A percentile compares a stretch with the other conserved stretches of the same genome.
phyloP scores from a whole-genome alignment of 305 asterid genomes.

The Stenogyne calaminthoides region DNA sequence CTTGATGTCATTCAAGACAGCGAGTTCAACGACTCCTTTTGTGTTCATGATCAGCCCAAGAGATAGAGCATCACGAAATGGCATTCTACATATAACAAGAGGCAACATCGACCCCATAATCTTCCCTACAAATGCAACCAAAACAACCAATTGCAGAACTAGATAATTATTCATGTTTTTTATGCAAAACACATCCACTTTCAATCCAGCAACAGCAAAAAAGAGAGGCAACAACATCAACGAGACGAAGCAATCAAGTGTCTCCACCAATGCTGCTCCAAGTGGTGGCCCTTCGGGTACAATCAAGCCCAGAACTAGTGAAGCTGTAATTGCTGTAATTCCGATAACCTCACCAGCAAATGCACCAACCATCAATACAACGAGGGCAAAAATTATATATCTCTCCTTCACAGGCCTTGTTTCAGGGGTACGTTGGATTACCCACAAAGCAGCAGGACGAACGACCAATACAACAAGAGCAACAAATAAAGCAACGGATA shows the following conservation, averaged over 20 bases:
- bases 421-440: constrained; percentile 57
- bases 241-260: constrained; percentile 63
- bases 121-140: constrained; percentile 61
- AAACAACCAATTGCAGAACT: constrained; percentile 53
- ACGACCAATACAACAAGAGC: constrained; percentile 38
- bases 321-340: constrained; percentile 49
- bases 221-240: constrained; percentile 55
- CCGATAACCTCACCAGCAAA: constrained; percentile 60
- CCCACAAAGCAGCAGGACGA: constrained; percentile 70
- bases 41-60: constrained; percentile 73
- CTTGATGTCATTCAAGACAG: constrained; percentile 49
- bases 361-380: constrained; percentile 44
- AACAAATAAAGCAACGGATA: constrained; percentile 38
- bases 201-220: constrained; percentile 57
- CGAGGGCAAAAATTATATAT: constrained; percentile 41
- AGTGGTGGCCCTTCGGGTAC: constrained; percentile 72
- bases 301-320: constrained; percentile 55
- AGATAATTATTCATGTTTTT: constrained; percentile 46
- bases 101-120: constrained; percentile 60
- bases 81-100: constrained; percentile 57
- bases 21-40: constrained; percentile 70
- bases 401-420: constrained; percentile 56
- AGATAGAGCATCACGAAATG: constrained; percentile 66
- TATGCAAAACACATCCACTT: constrained; percentile 48
- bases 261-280: constrained; percentile 61